These are phyloP conservation scores for Hypoxylon crocopeplum DNA, from an alignment of 495 filamentous ascomycete species.

Conservation along the genomic window DNA sequence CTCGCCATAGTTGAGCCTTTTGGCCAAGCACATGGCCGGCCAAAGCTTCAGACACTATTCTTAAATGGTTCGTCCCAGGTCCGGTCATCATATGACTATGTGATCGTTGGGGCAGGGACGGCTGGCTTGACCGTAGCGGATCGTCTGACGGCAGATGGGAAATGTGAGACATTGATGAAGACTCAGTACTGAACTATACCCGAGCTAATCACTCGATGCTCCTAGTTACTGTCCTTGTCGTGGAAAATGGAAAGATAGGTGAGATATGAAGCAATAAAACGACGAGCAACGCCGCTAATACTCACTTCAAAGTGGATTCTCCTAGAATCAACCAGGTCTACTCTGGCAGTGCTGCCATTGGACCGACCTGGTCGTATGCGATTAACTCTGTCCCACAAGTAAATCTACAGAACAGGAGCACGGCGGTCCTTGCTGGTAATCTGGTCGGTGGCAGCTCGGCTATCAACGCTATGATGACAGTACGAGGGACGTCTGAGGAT, in stretches of 20 bases:
- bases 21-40: slow-evolving; percentile 6
- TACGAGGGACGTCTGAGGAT: slow-evolving; percentile 50
- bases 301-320: slow-evolving; percentile 28
- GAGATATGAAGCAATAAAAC: neutral
- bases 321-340: slow-evolving; percentile 39
- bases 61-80: slow-evolving; percentile 21
- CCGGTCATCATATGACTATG: slow-evolving; percentile 48
- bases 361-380: slow-evolving; percentile 49
- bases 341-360: slow-evolving; percentile 39
- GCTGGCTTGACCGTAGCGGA: slow-evolving; percentile 59
- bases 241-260: slow-evolving; percentile 58
- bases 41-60: slow-evolving; percentile 18
- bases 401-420: slow-evolving; percentile 43
- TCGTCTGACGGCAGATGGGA: slow-evolving; percentile 54
- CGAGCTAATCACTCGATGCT: neutral
- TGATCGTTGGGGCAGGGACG: slow-evolving; percentile 60
- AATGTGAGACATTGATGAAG: slow-evolving; percentile 22
- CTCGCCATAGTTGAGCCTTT: slow-evolving; percentile 14
- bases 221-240: slow-evolving; percentile 53
- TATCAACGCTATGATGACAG: slow-evolving; percentile 55
- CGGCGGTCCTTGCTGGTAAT: slow-evolving; percentile 42
- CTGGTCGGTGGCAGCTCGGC: slow-evolving; percentile 55
- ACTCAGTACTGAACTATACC: neutral
- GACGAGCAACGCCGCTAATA: slow-evolving; percentile 3
- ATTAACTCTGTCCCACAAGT: slow-evolving; percentile 52